A percentile compares a stretch with the other conserved stretches of the same genome.
Conservation (phyloP, 108 stramenopile species). For the Cyclotella distinguenda region DNA sequence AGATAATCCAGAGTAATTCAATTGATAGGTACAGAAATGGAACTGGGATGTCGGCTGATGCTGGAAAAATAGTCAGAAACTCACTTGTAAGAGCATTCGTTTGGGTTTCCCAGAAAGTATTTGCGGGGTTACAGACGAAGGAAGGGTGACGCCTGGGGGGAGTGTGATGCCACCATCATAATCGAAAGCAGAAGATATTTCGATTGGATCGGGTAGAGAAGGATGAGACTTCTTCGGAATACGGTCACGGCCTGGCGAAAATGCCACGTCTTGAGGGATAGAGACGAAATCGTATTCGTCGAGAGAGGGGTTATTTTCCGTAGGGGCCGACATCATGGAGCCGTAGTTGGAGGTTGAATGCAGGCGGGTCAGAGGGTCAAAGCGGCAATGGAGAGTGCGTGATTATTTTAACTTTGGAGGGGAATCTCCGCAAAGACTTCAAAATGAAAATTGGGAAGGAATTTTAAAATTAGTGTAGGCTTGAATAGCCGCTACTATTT, state of each 20-base stretch:
- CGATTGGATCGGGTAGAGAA: constrained; percentile 3
- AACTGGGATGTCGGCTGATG: not conserved
- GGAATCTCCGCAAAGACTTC: no score
- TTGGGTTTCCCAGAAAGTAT: constrained; percentile 22
- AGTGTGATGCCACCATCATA: constrained; percentile 5
- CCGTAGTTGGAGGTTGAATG: not conserved
- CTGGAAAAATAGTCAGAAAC: not conserved
- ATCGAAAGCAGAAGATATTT: not conserved
- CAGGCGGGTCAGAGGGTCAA: no score
- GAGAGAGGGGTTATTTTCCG: not conserved
- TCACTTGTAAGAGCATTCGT: constrained; percentile 18
- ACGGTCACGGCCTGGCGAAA: not conserved
- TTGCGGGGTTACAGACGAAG: constrained; percentile 35
- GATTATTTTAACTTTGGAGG: no score
- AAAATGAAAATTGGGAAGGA: no score
- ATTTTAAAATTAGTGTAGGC: no score
- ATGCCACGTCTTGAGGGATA: constrained; percentile 4
- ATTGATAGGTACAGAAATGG: no score
- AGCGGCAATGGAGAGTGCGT: no score
- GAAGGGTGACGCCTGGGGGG: constrained; percentile 24
- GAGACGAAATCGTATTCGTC: not conserved
- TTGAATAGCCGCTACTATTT: no score
- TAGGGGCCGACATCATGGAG: not conserved
- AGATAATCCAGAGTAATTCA: not conserved
- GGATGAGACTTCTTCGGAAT: constrained; percentile 3